These are phyloP conservation scores for Xylariaceae sp. DNA, from an alignment of 2,329 filamentous ascomycete species.

Conservation along the genomic window DNA sequence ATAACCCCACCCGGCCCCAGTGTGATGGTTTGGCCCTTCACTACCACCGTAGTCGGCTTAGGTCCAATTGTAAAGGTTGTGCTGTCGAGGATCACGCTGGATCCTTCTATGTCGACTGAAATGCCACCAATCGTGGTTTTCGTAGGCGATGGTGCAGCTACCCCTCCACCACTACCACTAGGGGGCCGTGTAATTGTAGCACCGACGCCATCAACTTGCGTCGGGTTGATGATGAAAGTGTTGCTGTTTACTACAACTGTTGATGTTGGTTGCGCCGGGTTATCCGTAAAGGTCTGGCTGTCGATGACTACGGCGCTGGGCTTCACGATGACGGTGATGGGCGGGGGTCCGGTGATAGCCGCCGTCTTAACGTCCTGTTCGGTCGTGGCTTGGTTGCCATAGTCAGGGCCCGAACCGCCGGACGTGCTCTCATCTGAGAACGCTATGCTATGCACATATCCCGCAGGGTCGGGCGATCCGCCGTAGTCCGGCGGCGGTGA, in stretches of 20 bases:
- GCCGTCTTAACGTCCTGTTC: slow-evolving; percentile 26
- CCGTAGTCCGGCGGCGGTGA: slow-evolving; percentile 50
- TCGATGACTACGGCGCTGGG: slow-evolving; percentile 56
- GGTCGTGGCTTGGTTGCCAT: slow-evolving; percentile 32
- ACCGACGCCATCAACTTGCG: slow-evolving; percentile 52
- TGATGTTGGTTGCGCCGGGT: slow-evolving; percentile 45
- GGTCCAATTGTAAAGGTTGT: slow-evolving; percentile 51
- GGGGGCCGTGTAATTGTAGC: slow-evolving; percentile 52
- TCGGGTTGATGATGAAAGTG: slow-evolving; percentile 57
- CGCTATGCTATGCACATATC: slow-evolving; percentile 20
- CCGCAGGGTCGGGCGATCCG: slow-evolving; percentile 26
- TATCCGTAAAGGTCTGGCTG: slow-evolving; percentile 51
- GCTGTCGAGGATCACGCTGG: slow-evolving; percentile 51
- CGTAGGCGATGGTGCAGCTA: slow-evolving; percentile 46
- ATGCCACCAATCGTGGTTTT: slow-evolving; percentile 49
- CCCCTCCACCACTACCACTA: slow-evolving; percentile 41
- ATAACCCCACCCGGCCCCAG: slow-evolving; percentile 43
- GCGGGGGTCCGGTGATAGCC: slow-evolving; percentile 26
- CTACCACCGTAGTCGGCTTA: slow-evolving; percentile 45
- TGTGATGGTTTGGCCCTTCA: slow-evolving; percentile 37
- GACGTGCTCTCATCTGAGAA: slow-evolving; percentile 18
- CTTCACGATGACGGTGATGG: slow-evolving; percentile 52
- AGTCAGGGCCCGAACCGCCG: slow-evolving; percentile 32
- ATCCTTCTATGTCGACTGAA: slow-evolving; percentile 50
- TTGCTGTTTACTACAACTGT: slow-evolving; percentile 51